Evolutionary conservation across 768 basidiomycete genomes (phyloP).

Genomic region (Rhizopogon sp.): DNA sequence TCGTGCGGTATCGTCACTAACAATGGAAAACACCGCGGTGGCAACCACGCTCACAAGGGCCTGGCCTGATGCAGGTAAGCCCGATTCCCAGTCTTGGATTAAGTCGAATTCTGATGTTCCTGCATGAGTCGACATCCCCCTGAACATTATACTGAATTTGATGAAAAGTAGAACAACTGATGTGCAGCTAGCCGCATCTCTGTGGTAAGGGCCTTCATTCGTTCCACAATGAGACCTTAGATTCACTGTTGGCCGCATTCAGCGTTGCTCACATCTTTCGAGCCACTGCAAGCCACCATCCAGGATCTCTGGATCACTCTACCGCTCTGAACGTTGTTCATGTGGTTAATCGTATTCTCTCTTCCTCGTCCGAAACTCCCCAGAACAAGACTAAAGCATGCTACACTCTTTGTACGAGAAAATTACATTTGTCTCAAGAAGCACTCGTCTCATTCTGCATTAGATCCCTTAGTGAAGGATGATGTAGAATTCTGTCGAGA

Average conservation of each 20-base stretch:
- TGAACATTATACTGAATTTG: slow-evolving; percentile 43
- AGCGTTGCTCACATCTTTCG: slow-evolving; percentile 64
- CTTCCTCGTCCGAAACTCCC: slow-evolving; percentile 35
- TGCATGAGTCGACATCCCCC: slow-evolving; percentile 9
- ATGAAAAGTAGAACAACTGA: slow-evolving; percentile 56
- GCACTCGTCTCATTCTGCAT: neutral
- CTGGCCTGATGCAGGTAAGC: slow-evolving; percentile 33
- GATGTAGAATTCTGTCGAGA: slow-evolving; percentile 59
- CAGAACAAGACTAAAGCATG: slow-evolving; percentile 60
- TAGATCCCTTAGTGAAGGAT: slow-evolving; percentile 68
- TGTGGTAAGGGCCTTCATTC: slow-evolving; percentile 44
- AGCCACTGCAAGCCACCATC: slow-evolving; percentile 32
- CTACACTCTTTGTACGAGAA: slow-evolving; percentile 63
- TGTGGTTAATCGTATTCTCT: slow-evolving; percentile 58
- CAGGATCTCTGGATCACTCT: slow-evolving; percentile 35
- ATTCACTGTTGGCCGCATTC: neutral
- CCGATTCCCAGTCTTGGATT: slow-evolving; percentile 16
- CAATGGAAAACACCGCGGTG: slow-evolving; percentile 54
- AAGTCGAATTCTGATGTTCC: slow-evolving; percentile 1
- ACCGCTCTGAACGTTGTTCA: slow-evolving; percentile 61
- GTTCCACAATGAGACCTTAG: neutral
- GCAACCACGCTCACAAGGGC: slow-evolving; percentile 45
- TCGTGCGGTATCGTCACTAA: slow-evolving; percentile 58
- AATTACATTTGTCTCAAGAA: neutral
- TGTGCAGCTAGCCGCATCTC: slow-evolving; percentile 64